Percentiles rank a stretch among this genome's conserved stretches.
Evolutionary conservation across 2,329 filamentous ascomycete species (phyloP).

Genomic region (Sclerotinia nivalis): DNA sequence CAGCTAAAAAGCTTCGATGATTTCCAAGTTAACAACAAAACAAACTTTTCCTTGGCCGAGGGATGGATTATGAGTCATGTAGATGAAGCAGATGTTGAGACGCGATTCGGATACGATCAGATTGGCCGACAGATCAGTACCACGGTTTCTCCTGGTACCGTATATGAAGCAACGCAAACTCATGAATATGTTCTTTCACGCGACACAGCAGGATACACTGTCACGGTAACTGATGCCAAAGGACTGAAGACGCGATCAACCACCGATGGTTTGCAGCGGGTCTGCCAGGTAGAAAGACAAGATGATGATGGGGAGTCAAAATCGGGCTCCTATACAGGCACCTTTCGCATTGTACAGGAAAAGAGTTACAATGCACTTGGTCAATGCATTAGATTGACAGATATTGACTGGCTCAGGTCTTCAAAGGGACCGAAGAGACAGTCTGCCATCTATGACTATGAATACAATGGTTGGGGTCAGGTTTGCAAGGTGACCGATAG

Average conservation of each 20-base stretch:
- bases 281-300: neutral
- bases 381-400: neutral
- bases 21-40: neutral
- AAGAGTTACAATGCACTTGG: neutral
- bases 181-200: neutral
- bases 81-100: neutral
- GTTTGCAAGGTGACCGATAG: neutral
- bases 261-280: neutral
- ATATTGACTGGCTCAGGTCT: neutral
- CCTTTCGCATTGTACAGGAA: neutral
- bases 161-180: neutral
- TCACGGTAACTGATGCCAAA: neutral
- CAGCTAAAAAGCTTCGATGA: neutral
- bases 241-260: neutral
- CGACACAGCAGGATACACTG: neutral
- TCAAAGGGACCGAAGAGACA: neutral
- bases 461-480: neutral
- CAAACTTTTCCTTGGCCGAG: neutral
- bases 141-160: neutral
- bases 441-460: neutral
- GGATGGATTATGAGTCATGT: neutral
- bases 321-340: neutral
- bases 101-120: neutral
- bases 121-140: neutral
- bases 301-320: neutral